Conservation (phyloP, 805 yeast genomes). For the Metschnikowia matae region DNA sequence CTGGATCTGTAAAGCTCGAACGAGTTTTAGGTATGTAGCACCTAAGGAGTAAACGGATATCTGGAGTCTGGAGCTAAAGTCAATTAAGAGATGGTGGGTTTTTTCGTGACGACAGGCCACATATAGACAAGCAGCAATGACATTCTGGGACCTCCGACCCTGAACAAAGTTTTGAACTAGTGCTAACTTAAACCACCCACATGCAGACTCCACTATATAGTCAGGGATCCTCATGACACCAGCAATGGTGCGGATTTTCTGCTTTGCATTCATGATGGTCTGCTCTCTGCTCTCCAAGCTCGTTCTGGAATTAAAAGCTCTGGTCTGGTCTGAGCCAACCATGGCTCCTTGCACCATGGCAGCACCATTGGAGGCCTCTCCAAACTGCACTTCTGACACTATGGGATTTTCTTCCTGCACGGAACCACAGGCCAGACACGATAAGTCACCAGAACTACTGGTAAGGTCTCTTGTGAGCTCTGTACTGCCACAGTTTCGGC, state of each 20-base stretch:
- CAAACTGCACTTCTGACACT: slow-evolving; percentile 92
- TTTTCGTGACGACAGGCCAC: slow-evolving; percentile 89
- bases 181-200: slow-evolving; percentile 86
- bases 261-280: slow-evolving; percentile 78
- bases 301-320: slow-evolving; percentile 65
- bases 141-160: slow-evolving; percentile 95
- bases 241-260: slow-evolving; percentile 77
- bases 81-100: slow-evolving; percentile 94
- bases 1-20: slow-evolving; percentile 75
- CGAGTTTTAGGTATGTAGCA: slow-evolving; percentile 90
- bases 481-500: slow-evolving; percentile 16
- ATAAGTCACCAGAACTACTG: slow-evolving; percentile 56
- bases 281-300: slow-evolving; percentile 86
- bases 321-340: slow-evolving; percentile 80
- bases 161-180: slow-evolving; percentile 86
- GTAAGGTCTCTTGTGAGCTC: slow-evolving; percentile 16
- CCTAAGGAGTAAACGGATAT: slow-evolving; percentile 93
- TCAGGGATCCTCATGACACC: slow-evolving; percentile 76
- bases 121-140: slow-evolving; percentile 90
- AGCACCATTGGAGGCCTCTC: slow-evolving; percentile 89
- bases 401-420: slow-evolving; percentile 91
- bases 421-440: slow-evolving; percentile 79
- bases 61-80: slow-evolving; percentile 84
- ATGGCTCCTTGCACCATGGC: slow-evolving; percentile 95
- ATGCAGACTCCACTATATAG: slow-evolving; percentile 79